phyloP scores from a whole-genome alignment of 2,329 filamentous ascomycete species.

The Curvularia verruculosa region DNA sequence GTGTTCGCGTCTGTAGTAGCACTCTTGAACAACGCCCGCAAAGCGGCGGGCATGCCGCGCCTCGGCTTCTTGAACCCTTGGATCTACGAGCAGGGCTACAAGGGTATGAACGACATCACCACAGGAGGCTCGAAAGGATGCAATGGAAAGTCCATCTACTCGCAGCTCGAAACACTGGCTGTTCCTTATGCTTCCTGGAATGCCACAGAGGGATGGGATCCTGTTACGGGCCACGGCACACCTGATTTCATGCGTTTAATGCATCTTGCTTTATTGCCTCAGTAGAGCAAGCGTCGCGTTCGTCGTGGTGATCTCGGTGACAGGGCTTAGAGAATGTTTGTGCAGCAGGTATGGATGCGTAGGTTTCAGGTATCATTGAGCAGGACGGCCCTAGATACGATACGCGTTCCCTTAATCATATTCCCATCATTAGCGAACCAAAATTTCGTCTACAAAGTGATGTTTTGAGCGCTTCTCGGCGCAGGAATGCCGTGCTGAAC shows the following conservation, averaged over 20 bases:
- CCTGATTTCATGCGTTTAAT: slow-evolving; percentile 46
- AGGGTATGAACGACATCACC: slow-evolving; percentile 58
- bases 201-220: slow-evolving; percentile 59
- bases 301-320: slow-evolving; percentile 7
- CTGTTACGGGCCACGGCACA: slow-evolving; percentile 54
- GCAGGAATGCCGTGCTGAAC: not conserved
- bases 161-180: slow-evolving; percentile 46
- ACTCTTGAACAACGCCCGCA: slow-evolving; percentile 48
- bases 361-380: not conserved
- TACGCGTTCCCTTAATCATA: not conserved
- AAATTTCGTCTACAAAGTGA: not conserved
- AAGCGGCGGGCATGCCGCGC: slow-evolving; percentile 41
- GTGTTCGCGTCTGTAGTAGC: slow-evolving; percentile 47
- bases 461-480: not conserved
- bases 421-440: not conserved
- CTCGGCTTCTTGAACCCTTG: slow-evolving; percentile 51
- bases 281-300: slow-evolving; percentile 25
- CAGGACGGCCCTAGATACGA: not conserved
- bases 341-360: too few relatives aligned
- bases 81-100: slow-evolving; percentile 51
- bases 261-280: slow-evolving; percentile 26
- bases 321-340: not conserved
- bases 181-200: slow-evolving; percentile 59
- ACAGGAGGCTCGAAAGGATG: slow-evolving; percentile 56
- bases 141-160: slow-evolving; percentile 47